Evolutionary conservation across 768 basidiomycete genomes (phyloP), one percentile per base, ranked within the genome.

Genomic region (Leccinum incarnatum): DNA sequence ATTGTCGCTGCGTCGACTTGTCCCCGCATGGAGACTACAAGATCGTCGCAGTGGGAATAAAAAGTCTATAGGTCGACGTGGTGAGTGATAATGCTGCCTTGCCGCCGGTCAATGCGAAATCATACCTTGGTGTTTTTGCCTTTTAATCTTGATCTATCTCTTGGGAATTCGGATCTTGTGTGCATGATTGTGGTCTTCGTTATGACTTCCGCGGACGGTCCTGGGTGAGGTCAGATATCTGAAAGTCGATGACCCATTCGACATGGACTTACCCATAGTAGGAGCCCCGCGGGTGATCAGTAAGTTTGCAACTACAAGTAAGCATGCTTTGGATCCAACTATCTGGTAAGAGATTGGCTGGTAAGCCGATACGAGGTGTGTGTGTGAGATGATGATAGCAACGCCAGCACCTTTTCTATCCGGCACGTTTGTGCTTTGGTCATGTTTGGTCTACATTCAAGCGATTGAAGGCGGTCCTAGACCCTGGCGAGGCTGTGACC

Each of bases 1-100:
- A 36, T 15, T 21, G 23, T 21, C 8, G 53, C 34, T 29, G 45
- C 40, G 47, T 65, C 51, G 62, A 59, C n/a, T 60, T 65, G 66
- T 50, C 49, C 4, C 62, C 63, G 56, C 54, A 62, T 51, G 53
- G 49, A 23, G 59, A 65, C 45, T 15, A 29, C 6, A 48, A 46
- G 55, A 48, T 45, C 53, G 29, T 42, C 25, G 49, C 21, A 54
- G 54, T n/a, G 7, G 46, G 8, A 19, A 40, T 14, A 40, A 40
- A 40, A 5, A 57, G n/a, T 19, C 65, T 63, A 37, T 5, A 6
- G 27, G 19, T 42, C 14, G 29, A 10, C 23, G 25, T 27, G 42
- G 9, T 62, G 51, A 62, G 40, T 10, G 12, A 27, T 8, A 21
- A 19, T 17, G 37, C 1, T 3, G 2, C 12, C 10, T 30, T 15